These are phyloP conservation scores for Diutina mesorugosa DNA, from an alignment of 1,139 yeast species.

Conservation along the genomic window DNA sequence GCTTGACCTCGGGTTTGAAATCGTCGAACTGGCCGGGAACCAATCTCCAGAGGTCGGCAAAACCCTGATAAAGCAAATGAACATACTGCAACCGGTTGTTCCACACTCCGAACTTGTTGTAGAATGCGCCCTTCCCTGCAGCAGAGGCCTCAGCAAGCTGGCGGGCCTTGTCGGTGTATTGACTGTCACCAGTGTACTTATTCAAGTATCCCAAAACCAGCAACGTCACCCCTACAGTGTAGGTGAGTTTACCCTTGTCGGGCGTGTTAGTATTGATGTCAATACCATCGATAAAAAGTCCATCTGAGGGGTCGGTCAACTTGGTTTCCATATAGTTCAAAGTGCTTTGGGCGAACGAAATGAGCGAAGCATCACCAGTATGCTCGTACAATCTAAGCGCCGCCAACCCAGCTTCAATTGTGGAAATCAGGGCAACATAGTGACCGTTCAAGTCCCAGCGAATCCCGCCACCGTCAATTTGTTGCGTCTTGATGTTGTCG, in stretches of 20 bases:
- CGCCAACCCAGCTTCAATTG: constrained; percentile 22
- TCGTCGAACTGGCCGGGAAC: constrained; percentile 6
- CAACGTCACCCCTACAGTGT: constrained; percentile 23
- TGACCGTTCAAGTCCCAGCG: constrained; percentile 15
- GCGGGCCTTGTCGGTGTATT: constrained; percentile 9
- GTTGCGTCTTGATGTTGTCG: background rate
- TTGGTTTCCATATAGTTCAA: constrained; percentile 15
- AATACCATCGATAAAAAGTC: constrained; percentile 20
- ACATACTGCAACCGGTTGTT: constrained; percentile 10
- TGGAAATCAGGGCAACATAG: constrained; percentile 24
- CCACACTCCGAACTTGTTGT: constrained; percentile 12
- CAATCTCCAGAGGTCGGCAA: constrained; percentile 3
- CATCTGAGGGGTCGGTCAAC: constrained; percentile 16
- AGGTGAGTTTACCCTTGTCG: constrained; percentile 22
- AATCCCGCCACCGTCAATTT: constrained; percentile 16
- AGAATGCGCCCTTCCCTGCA: constrained; percentile 13
- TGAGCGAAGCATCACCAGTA: background rate
- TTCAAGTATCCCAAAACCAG: constrained; percentile 17
- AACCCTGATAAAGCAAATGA: background rate
- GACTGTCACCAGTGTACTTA: constrained; percentile 7
- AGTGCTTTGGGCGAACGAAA: background rate
- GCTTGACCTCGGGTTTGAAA: constrained; percentile 10
- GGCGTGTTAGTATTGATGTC: constrained; percentile 9
- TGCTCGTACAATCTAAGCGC: constrained; percentile 12
- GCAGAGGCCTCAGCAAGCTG: constrained; percentile 10